Evolutionary conservation across 768 basidiomycete genomes (phyloP).

Genomic region (Austroboletus eburneus): DNA sequence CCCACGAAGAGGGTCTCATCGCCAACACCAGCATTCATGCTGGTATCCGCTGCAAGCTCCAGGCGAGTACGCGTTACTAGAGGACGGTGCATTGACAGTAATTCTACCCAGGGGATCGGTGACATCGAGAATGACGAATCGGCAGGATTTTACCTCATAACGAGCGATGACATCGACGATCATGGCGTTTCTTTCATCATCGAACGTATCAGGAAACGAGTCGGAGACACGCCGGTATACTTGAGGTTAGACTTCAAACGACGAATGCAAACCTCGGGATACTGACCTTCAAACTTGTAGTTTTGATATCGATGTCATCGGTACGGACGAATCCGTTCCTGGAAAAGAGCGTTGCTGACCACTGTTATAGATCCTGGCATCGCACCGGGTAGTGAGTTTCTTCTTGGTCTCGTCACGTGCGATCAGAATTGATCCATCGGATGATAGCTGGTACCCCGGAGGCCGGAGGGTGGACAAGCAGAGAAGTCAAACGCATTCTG

Average conservation of each 20-base stretch:
- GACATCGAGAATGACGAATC: conserved; percentile 59
- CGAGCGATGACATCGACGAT: conserved; percentile 82
- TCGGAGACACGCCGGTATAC: conserved; percentile 75
- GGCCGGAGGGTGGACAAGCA: conserved; percentile 79
- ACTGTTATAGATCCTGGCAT: conserved; percentile 59
- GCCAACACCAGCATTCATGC: conserved; percentile 74
- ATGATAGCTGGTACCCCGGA: conserved; percentile 75
- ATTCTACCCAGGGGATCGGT: conserved; percentile 11
- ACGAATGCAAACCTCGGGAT: neutral
- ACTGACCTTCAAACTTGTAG: conserved; percentile 29
- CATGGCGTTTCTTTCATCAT: conserved; percentile 68
- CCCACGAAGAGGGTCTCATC: conserved; percentile 74
- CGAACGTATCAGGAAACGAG: conserved; percentile 60
- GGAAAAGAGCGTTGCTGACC: neutral
- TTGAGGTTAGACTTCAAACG: conserved; percentile 42
- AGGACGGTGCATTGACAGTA: neutral
- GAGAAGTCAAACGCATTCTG: conserved; percentile 77
- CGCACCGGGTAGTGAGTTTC: conserved; percentile 68
- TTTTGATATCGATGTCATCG: conserved; percentile 80
- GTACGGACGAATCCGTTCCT: conserved; percentile 28
- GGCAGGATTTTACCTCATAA: conserved; percentile 77
- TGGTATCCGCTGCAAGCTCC: conserved; percentile 77
- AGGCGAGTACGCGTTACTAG: conserved; percentile 32
- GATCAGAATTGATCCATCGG: neutral
- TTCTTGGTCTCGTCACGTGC: neutral